Evolutionary conservation across 208 protist genomes (phyloP).

Genomic region (Trypanosoma congolense): DNA sequence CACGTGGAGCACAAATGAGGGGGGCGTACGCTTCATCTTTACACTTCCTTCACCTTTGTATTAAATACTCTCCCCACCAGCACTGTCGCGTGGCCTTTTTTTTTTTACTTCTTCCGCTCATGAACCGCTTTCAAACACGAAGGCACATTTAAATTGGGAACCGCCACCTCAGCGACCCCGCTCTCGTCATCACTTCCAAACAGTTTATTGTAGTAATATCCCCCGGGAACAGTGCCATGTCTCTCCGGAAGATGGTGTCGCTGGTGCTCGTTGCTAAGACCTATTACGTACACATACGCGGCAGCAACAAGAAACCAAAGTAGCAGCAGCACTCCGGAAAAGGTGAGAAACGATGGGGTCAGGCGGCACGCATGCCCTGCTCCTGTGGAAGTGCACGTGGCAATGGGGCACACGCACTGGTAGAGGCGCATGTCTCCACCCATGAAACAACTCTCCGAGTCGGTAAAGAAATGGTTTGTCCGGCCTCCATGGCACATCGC

Average conservation of each 20-base stretch:
- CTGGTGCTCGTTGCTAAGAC: conserved; percentile 40
- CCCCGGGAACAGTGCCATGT: conserved; percentile 20
- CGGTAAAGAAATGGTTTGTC: conserved; percentile 60
- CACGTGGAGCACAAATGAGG: too few relatives aligned
- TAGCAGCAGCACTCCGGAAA: conserved; percentile 46
- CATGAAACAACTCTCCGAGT: conserved; percentile 70
- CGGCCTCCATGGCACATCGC: conserved; percentile 53
- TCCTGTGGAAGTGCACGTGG: conserved; percentile 38
- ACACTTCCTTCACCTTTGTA: too few relatives aligned
- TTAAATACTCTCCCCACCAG: too few relatives aligned
- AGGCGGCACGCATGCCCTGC: conserved; percentile 48
- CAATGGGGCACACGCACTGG: conserved; percentile 75
- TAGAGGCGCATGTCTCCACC: conserved; percentile 46
- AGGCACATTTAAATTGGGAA: too few relatives aligned
- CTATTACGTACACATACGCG: conserved; percentile 67
- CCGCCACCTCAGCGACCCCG: too few relatives aligned
- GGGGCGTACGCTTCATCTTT: too few relatives aligned
- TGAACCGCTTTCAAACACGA: too few relatives aligned
- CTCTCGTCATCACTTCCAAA: conserved; percentile 35
- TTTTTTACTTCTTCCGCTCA: too few relatives aligned
- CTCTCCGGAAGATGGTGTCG: conserved; percentile 27
- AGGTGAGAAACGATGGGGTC: conserved; percentile 52
- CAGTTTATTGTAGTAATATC: conserved; percentile 78
- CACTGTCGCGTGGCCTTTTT: too few relatives aligned
- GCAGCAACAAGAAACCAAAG: conserved; percentile 58